A percentile compares a stretch with the other conserved stretches of the same genome.
Evolutionary conservation across 2,329 filamentous ascomycete genomes (phyloP).

Genomic region (Aspergillaceae sp.): DNA sequence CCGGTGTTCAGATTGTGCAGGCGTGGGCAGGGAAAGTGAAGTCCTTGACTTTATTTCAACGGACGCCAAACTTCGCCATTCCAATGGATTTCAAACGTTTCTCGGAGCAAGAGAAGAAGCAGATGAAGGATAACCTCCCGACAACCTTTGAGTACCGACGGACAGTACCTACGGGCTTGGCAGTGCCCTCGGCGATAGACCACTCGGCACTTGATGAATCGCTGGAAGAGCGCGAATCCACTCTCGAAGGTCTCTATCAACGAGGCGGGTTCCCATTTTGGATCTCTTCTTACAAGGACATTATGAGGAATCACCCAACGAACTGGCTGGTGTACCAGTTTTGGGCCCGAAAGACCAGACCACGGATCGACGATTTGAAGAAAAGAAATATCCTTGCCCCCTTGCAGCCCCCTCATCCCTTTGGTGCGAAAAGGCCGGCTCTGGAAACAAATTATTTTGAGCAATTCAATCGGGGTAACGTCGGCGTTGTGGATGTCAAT

Average conservation of each 20-base stretch:
- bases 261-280: conserved; percentile 31
- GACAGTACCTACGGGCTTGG: background rate
- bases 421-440: conserved; percentile 10
- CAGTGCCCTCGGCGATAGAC: conserved; percentile 1
- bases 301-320: conserved; percentile 6
- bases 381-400: conserved; percentile 12
- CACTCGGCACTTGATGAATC: background rate
- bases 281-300: conserved; percentile 16
- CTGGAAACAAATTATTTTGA: conserved; percentile 24
- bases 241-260: conserved; percentile 16
- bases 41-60: conserved; percentile 25
- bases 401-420: conserved; percentile 5
- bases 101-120: conserved; percentile 1
- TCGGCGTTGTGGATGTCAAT: conserved; percentile 23
- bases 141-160: conserved; percentile 2
- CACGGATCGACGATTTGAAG: conserved; percentile 8
- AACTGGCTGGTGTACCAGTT: conserved; percentile 13
- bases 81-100: conserved; percentile 21
- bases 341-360: conserved; percentile 13
- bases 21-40: conserved; percentile 20
- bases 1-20: conserved; percentile 20
- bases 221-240: conserved; percentile 4
- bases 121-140: conserved; percentile 1
- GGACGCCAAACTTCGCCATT: conserved; percentile 30
- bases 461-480: conserved; percentile 26